These are phyloP conservation scores for Epichloe elymi DNA, from an alignment of 2,329 filamentous ascomycete genomes.

Conservation along the genomic window DNA sequence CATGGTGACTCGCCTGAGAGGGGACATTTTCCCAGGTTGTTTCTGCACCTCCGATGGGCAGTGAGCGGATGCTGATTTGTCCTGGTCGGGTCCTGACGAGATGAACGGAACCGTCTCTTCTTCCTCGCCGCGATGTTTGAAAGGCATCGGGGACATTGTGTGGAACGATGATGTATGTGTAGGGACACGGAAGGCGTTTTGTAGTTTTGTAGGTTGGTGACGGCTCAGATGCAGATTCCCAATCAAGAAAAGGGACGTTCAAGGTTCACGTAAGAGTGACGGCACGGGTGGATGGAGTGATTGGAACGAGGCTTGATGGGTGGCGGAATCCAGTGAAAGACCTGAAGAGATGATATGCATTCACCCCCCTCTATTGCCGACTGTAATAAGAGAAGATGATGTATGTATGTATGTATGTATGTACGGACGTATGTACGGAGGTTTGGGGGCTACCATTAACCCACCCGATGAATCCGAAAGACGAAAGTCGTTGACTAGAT, in stretches of 20 bases:
- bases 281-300: not conserved
- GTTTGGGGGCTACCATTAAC: no score
- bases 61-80: not conserved
- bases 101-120: conserved; percentile 12
- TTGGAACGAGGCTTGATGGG: not conserved
- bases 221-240: not conserved
- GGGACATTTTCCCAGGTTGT: conserved; percentile 7
- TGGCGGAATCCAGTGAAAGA: not conserved
- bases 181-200: not conserved
- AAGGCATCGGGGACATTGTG: conserved; percentile 8
- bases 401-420: no score
- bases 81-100: conserved; percentile 1
- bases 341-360: not conserved
- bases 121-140: conserved; percentile 6
- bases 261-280: not conserved
- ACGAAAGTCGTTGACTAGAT: no score
- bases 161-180: not conserved
- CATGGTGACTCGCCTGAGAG: conserved; percentile 7
- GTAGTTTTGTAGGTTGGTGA: not conserved
- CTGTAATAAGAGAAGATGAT: not conserved
- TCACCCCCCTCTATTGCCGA: not conserved
- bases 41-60: not conserved
- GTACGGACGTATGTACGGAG: no score
- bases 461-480: no score
- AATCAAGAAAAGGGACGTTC: not conserved